Evolutionary conservation across 2,329 filamentous ascomycete species (phyloP), one percentile per base, ranked within the genome.

Genomic region (Tricladium varicosporioides): DNA sequence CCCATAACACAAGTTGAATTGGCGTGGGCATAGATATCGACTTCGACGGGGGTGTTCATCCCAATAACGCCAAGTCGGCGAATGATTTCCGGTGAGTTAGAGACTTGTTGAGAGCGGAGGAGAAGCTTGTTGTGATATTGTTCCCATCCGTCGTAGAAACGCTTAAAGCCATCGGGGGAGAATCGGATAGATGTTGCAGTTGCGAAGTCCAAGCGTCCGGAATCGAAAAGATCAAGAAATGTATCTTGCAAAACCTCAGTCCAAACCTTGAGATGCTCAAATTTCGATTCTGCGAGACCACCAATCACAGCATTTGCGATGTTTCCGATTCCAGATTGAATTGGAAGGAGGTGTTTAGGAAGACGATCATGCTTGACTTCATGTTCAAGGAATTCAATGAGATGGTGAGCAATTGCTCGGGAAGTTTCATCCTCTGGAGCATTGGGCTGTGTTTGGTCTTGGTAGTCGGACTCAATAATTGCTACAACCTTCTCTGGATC

Each of bases 31-130:
- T 96, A 96, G 69, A 96, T 95, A 75, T 96, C 92, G 14, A 96
- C 91, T 75, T 96, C 92, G 48, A 96, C 90, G 18, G 91, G 91
- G 0, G 91, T 96, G 81, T 96, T 96, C 91, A 96, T 96, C 72
- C 90, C 91, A 66, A 96, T 96, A 64, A 92, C 86, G 60, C 91
- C 91, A 1, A 96, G 79, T 22, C 91, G 84, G 54, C 90, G 85
- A 76, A 96, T 96, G 75, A 96, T 92, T 75, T 96, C 91, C 58
- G 91, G 91, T 2, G 86, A 88, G 80, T 96, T 96, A 69, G 88
- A 92, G 9, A 96, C 89, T 71, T 89, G 84, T 76, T 96, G 91
- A n/a, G 87, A 87, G 61, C 92, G 89, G 48, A 96, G 85, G 56
- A 96, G 87, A 2, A 95, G 83, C 78, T 92, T 93, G 70, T 87